Conservation (phyloP, 75 land plant genomes). For the Ceratopteris richardii region DNA sequence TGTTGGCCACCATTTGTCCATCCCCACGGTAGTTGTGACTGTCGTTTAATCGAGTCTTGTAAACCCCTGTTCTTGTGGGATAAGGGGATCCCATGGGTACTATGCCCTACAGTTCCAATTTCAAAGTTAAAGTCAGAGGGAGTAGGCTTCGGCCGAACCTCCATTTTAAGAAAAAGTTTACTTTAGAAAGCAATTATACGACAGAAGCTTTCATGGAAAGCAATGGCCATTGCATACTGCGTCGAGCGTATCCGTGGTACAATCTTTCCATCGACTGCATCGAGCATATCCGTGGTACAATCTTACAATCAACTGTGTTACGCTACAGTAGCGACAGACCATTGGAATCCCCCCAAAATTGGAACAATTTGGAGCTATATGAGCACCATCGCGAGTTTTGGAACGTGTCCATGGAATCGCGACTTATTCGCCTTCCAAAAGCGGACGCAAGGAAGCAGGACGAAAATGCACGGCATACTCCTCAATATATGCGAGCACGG, state of each 20-base stretch:
- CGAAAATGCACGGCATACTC: slow-evolving; percentile 49
- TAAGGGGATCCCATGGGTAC: too few relatives aligned
- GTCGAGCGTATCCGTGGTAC: slow-evolving; percentile 50
- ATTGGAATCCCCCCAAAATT: slow-evolving; percentile 13
- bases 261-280: not conserved
- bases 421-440: slow-evolving; percentile 43
- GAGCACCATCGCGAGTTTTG: not conserved
- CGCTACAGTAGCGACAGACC: slow-evolving; percentile 35
- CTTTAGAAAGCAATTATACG: slow-evolving; percentile 61
- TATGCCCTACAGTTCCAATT: too few relatives aligned
- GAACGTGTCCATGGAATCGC: slow-evolving; percentile 10
- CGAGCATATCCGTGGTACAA: too few relatives aligned
- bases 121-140: too few relatives aligned
- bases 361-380: too few relatives aligned
- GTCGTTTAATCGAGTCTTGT: too few relatives aligned
- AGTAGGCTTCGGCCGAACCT: too few relatives aligned
- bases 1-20: too few relatives aligned
- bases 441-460: slow-evolving; percentile 28
- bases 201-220: slow-evolving; percentile 60
- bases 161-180: too few relatives aligned
- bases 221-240: slow-evolving; percentile 94
- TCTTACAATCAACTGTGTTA: too few relatives aligned
- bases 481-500: slow-evolving; percentile 56
- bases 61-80: too few relatives aligned
- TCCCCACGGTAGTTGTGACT: too few relatives aligned